Evolutionary conservation across 116 monocot genomes (phyloP).

Genomic region (Zostera marina): DNA sequence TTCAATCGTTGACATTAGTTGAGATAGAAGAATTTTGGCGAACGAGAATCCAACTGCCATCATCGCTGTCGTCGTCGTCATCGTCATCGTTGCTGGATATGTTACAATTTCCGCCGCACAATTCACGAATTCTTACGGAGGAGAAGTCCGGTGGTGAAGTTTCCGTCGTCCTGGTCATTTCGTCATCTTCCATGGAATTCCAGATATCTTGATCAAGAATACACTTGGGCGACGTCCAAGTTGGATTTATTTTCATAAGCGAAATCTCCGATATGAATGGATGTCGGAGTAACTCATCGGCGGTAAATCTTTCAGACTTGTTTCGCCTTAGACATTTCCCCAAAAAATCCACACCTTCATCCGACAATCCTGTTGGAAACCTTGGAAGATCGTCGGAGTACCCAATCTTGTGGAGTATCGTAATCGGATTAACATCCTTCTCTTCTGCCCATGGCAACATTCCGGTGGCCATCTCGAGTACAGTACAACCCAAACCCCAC

Average conservation of each 20-base stretch:
- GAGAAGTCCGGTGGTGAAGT: background rate
- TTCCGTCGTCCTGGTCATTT: slow-evolving; percentile 3
- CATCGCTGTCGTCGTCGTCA: background rate
- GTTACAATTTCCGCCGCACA: background rate
- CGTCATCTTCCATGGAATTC: slow-evolving; percentile 11
- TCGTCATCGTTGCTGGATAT: background rate
- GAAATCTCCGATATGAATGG: slow-evolving; percentile 16
- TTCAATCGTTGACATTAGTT: too few relatives aligned
- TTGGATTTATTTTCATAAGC: background rate
- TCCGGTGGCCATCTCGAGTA: slow-evolving; percentile 81
- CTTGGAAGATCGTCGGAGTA: slow-evolving; percentile 25
- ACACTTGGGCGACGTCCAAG: slow-evolving; percentile 38
- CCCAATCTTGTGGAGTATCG: slow-evolving; percentile 27
- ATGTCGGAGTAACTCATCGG: slow-evolving; percentile 42
- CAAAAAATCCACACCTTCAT: slow-evolving; percentile 35
- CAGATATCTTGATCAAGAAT: slow-evolving; percentile 28
- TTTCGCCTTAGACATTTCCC: slow-evolving; percentile 24
- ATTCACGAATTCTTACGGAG: slow-evolving; percentile 4
- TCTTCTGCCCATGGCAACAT: slow-evolving; percentile 35
- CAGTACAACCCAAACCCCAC: slow-evolving; percentile 63
- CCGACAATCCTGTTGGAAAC: slow-evolving; percentile 23
- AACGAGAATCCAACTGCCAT: slow-evolving; percentile 2
- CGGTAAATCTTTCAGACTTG: slow-evolving; percentile 32
- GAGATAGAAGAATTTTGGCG: background rate
- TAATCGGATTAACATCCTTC: slow-evolving; percentile 10